Conservation (phyloP, 2,329 filamentous ascomycete genomes). For the Aspergillus flavus region DNA sequence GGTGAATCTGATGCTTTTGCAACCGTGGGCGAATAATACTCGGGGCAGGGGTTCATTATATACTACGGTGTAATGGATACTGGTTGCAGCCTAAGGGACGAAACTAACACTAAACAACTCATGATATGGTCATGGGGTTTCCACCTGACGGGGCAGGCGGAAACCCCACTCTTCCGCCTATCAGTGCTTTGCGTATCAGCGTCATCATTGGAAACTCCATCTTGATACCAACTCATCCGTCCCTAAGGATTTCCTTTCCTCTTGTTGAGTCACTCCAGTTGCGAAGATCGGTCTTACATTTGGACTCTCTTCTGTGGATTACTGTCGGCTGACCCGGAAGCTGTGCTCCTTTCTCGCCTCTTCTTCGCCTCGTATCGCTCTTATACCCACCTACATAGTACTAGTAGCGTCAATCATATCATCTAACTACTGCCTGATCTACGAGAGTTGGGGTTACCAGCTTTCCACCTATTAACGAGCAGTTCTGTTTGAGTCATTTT, state of each 20-base stretch:
- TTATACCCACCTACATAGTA: background rate
- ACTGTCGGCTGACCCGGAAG: background rate
- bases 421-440: background rate
- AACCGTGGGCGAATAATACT: background rate
- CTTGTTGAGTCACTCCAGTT: background rate
- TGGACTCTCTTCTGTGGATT: background rate
- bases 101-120: background rate
- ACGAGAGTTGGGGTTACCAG: background rate
- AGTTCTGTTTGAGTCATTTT: background rate
- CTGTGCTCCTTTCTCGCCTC: background rate
- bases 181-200: slow-evolving; percentile 17
- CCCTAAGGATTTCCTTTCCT: background rate
- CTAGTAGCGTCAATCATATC: background rate
- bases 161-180: slow-evolving; percentile 23
- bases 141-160: slow-evolving; percentile 20
- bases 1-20: background rate
- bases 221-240: background rate
- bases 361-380: background rate
- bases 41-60: background rate
- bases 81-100: background rate
- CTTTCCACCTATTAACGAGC: background rate
- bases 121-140: slow-evolving; percentile 10
- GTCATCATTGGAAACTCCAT: slow-evolving; percentile 15
- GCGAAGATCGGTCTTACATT: background rate
- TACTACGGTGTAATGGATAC: background rate